Conservation (phyloP, 2,329 filamentous ascomycete species). For the Magnaporthiopsis poae region DNA sequence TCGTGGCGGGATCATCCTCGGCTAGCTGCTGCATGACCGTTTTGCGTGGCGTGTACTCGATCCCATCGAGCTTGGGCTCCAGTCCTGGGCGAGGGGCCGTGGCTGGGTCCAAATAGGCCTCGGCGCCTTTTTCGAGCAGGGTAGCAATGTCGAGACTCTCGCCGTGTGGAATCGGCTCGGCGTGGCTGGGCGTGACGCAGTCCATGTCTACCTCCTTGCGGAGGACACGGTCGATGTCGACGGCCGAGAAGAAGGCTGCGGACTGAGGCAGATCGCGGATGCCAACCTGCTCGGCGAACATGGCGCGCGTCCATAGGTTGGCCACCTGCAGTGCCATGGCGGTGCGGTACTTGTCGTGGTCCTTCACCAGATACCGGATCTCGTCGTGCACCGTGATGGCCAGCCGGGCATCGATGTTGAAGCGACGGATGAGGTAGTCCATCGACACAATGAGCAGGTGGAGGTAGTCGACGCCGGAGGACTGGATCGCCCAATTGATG, state of each 20-base stretch:
- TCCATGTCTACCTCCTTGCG: conserved; percentile 98
- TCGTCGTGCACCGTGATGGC: conserved; percentile 96
- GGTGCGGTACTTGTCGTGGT: conserved; percentile 75
- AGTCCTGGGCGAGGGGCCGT: conserved; percentile 40
- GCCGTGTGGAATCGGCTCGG: conserved; percentile 66
- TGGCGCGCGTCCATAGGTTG: conserved; percentile 92
- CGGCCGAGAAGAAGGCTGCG: conserved; percentile 89
- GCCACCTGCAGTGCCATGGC: conserved; percentile 89
- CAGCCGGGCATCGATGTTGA: conserved; percentile 73
- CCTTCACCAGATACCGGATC: conserved; percentile 82
- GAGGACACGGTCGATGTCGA: conserved; percentile 92
- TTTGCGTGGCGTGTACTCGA: conserved; percentile 58
- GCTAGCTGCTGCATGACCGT: conserved; percentile 71
- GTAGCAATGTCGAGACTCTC: conserved; percentile 74
- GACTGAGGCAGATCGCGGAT: conserved; percentile 90
- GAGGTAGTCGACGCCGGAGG: conserved; percentile 90
- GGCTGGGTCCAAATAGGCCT: conserved; percentile 58
- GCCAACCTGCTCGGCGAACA: conserved; percentile 94
- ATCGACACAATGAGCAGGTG: conserved; percentile 87
- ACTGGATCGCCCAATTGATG: conserved; percentile 99
- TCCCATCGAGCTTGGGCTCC: conserved; percentile 50
- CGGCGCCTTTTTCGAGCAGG: conserved; percentile 63
- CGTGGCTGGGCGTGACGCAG: conserved; percentile 83
- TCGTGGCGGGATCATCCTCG: conserved; percentile 30
- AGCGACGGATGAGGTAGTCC: conserved; percentile 83